Base-by-base conservation (phyloP, 2,329 filamentous ascomycete genomes). In the Microsporum canis region DNA sequence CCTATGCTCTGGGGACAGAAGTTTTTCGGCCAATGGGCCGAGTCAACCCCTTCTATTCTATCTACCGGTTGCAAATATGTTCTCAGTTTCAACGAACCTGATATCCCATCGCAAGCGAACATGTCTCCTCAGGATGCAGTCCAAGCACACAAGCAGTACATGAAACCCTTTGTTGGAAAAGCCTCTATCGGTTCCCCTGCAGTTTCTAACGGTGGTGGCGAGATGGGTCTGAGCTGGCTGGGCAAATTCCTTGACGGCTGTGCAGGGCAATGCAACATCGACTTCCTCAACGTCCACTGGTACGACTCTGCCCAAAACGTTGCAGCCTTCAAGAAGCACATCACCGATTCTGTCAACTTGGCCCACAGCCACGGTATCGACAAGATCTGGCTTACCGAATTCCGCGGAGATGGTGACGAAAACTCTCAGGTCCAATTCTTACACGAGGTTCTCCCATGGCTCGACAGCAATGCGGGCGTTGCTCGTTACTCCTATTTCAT, bases 21-120 rank as follows among this genome's bases (percentile, higher is more conserved):
- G 59, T 69, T 71, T 64, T 71, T 75, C 63, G 64, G 62, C 36
- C 65, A 62, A 57, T 78, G 75, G 75, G 55, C 67, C 29, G 59
- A 67, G 7, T 70, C 70, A 57, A 70, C 75, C 60, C 65, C 71
- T 38, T 68, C 67, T 5, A 68, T 70, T 27, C 69, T 77, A 7
- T 66, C 68, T 34, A 69, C 69, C 45, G 74, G 72, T 57, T 70
- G 68, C 63, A 67, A 64, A 31, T 72, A 76, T 62, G 68, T 77
- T 38, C 65, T 79, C 53, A 73, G 71, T 39, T 78, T 79, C 71
- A 79, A 79, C 68, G 77, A 79, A 65, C 77, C 77, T 31, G 77
- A 79, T 65, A 68, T 70, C 7, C 7, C 63, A 59, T 63, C 64
- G 1, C 76, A 78, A 66, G 68, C 76, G 55, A 67, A 68, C 65